A percentile compares a stretch with the other conserved stretches of the same genome.
Conservation (phyloP, 805 yeast genomes). For the Hanseniaspora jakobsenii region DNA sequence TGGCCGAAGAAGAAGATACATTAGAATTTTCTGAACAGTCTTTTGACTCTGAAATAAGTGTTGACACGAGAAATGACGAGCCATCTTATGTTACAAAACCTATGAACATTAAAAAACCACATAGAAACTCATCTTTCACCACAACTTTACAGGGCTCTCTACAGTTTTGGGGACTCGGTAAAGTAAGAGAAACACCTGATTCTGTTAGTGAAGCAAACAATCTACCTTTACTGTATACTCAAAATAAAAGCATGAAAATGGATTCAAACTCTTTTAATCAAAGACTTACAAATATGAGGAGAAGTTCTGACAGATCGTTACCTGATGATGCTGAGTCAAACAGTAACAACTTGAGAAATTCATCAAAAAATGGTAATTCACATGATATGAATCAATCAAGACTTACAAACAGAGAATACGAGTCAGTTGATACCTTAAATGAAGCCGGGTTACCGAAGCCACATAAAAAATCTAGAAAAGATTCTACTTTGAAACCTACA, state of each 20-base stretch:
- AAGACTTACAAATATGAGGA: too few relatives aligned
- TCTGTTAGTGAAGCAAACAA: constrained; percentile 1
- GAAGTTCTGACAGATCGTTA: too few relatives aligned
- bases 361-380: background rate
- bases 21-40: too few relatives aligned
- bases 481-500: background rate
- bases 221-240: background rate
- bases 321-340: too few relatives aligned
- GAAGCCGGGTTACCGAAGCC: too few relatives aligned
- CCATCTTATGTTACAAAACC: constrained; percentile 16
- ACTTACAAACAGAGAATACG: too few relatives aligned
- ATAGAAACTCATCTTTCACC: constrained; percentile 22
- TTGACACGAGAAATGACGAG: background rate
- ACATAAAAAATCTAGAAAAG: too few relatives aligned
- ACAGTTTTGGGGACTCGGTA: constrained; percentile 25
- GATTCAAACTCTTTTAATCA: too few relatives aligned
- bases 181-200: constrained; percentile 16
- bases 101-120: constrained; percentile 16
- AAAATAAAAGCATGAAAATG: background rate
- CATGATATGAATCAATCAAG: too few relatives aligned
- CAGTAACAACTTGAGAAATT: too few relatives aligned
- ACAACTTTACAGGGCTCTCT: constrained; percentile 22
- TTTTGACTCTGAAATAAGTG: background rate
- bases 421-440: too few relatives aligned
- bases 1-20: too few relatives aligned